Conservation (phyloP, 164 flowering plant genomes). For the Vitis rotundifolia region DNA sequence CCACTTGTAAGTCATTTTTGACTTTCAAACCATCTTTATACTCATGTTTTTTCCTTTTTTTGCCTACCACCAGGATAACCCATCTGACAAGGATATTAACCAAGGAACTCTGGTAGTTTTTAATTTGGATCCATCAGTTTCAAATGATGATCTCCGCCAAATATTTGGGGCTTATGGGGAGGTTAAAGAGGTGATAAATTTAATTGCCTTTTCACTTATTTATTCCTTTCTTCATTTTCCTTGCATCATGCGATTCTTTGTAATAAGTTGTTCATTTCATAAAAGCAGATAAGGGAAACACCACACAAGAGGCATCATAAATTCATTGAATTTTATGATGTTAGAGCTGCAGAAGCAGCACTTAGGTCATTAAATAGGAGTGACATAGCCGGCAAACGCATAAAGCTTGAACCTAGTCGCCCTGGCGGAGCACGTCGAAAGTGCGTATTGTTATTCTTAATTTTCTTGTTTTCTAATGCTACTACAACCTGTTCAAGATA, state of each 20-base stretch:
- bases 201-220: neutral
- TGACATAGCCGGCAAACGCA: slow-evolving; percentile 97
- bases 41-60: slow-evolving; percentile 3
- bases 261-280: slow-evolving; percentile 13
- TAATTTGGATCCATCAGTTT: slow-evolving; percentile 90
- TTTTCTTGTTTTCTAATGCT: neutral
- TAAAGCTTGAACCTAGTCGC: slow-evolving; percentile 95
- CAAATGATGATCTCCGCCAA: slow-evolving; percentile 85
- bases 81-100: slow-evolving; percentile 94
- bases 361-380: slow-evolving; percentile 84
- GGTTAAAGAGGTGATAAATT: slow-evolving; percentile 78
- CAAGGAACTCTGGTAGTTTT: slow-evolving; percentile 96
- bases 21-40: neutral
- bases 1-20: neutral
- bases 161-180: slow-evolving; percentile 95
- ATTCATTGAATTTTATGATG: slow-evolving; percentile 95
- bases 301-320: slow-evolving; percentile 96
- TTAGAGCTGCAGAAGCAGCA: slow-evolving; percentile 95
- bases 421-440: slow-evolving; percentile 98
- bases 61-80: slow-evolving; percentile 68
- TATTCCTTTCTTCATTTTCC: neutral
- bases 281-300: slow-evolving; percentile 90
- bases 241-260: neutral
- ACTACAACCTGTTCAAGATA: neutral
- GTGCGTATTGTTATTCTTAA: slow-evolving; percentile 35